A percentile compares a stretch with the other conserved stretches of the same genome.
Conservation (phyloP, 2,329 filamentous ascomycete genomes). For the Stemphylium beticola region DNA sequence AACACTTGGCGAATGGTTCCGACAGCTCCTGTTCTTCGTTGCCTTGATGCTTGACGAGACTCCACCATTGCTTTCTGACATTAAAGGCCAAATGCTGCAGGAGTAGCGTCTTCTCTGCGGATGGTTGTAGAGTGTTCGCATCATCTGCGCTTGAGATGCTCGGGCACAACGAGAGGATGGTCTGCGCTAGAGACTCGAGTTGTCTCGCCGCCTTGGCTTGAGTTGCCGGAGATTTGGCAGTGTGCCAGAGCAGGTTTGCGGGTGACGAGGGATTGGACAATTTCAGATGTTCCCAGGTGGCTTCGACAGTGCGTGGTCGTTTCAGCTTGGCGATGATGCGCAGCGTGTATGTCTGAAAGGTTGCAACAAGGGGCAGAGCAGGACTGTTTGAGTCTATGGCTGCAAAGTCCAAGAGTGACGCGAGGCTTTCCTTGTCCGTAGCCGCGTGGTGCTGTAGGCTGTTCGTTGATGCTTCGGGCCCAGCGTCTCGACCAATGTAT, state of each 20-base stretch:
- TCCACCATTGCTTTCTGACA: slow-evolving; percentile 70
- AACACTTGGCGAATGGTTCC: slow-evolving; percentile 68
- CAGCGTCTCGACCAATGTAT: slow-evolving; percentile 25
- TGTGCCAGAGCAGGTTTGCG: slow-evolving; percentile 60
- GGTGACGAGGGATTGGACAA: slow-evolving; percentile 63
- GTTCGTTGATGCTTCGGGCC: slow-evolving; percentile 13
- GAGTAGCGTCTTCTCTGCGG: slow-evolving; percentile 64
- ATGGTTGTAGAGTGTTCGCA: slow-evolving; percentile 62
- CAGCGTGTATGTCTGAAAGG: slow-evolving; percentile 69
- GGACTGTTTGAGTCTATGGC: slow-evolving; percentile 42
- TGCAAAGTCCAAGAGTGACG: slow-evolving; percentile 69
- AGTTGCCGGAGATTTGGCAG: slow-evolving; percentile 56
- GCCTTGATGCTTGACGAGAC: slow-evolving; percentile 63
- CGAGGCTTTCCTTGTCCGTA: slow-evolving; percentile 56
- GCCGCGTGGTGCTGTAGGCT: slow-evolving; percentile 36
- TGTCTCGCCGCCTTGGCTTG: slow-evolving; percentile 66
- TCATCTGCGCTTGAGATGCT: slow-evolving; percentile 71
- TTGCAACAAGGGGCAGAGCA: slow-evolving; percentile 63
- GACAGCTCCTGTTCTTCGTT: slow-evolving; percentile 69
- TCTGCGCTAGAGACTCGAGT: slow-evolving; percentile 70
- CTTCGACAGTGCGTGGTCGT: slow-evolving; percentile 66
- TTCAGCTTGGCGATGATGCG: slow-evolving; percentile 67
- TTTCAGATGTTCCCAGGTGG: slow-evolving; percentile 62
- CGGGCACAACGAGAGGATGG: slow-evolving; percentile 69
- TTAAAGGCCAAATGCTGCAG: slow-evolving; percentile 69